Base-by-base conservation (phyloP, 2,329 filamentous ascomycete species). In the Lasiodiplodia theobromae region DNA sequence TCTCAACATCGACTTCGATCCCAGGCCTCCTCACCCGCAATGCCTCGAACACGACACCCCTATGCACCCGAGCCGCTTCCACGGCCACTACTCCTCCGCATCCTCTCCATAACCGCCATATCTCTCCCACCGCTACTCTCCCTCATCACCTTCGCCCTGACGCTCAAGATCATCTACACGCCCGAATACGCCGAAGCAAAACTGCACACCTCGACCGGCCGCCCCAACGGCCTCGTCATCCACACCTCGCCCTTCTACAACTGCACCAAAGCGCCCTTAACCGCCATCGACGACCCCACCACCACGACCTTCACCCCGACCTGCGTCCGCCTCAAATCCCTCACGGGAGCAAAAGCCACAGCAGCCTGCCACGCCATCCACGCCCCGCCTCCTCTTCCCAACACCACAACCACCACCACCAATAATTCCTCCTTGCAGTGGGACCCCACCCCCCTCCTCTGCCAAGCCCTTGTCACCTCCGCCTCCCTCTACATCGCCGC, bases 231-330 rank as follows among this genome's bases (percentile, higher is more conserved):
- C n/a, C 16, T 54, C 31, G 49, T 52, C 31, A 11, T 65, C n/a
- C 51, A 52, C 18, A 51, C 62, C 34, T 65, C 62, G 18, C 62
- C 62, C 49, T 65, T 65, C 51, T 65, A 65, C 62, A 65, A 65
- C 62, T 65, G 62, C 62, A 65, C 62, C 47, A 52, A 53, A 16
- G 47, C 62, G 28, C 47, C 47, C n/a, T 18, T 47, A 25, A 53
- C 62, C 40, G 47, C 31, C 47, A 65, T 53, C 49, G 62, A 54
- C n/a, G 51, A 52, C 49, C 18, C 49, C 34, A 25, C 49, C 12
- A 25, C 28, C 28, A 64, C 62, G 34, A 11, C 18, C 47, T 65
- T 40, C 49, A 3, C 34, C 18, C 34, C 47, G 1, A 52, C 25
- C 6, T 65, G 62, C 23, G 31, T 34, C 11, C 62, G 62, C 49